Base-by-base conservation (phyloP, 2,329 filamentous ascomycete genomes). In the Clonostachys rosea region DNA sequence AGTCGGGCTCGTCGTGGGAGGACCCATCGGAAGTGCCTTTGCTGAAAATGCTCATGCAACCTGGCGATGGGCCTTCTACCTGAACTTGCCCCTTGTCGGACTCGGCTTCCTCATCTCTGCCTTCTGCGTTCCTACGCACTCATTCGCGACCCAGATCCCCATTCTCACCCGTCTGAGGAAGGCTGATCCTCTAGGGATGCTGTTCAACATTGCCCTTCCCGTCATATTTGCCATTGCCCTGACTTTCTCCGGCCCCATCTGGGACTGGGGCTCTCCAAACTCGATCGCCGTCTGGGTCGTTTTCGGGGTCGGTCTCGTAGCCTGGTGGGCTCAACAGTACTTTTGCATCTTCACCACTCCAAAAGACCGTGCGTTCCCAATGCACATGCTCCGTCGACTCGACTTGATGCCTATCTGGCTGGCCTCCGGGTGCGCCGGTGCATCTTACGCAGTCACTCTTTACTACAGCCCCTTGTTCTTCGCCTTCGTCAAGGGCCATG, bases 401-500 rank as follows among this genome's bases (percentile, higher is more conserved):
- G 63, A 65, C 12, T 55, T 71, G 14, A 45, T 74, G 2, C 56
- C 79, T 0, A 57, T 79, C 2, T 73, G 67, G 53, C 56, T 75
- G 33, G 60, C 63, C 7, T 71, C 66, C 1, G 56, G 62, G 3
- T 62, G 59, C 34, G 62, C 62, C 0, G 65, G 61, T 7, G 60
- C 66, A 4, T 59, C 59, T 9, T 64, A 68, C 49, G 70, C 67
- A 13, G 59, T 71, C 42, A 54, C 66, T 0, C 61, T 75, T 7
- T 81, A 80, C 60, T 81, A 75, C 58, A 70, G 75, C 8, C 78
- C 78, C 0, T 60, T 81, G 1, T 79, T 69, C 60, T 80, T 80
- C 57, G 71, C 76, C 48, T 81, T 80, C 54, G 66, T 66, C 0
- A 64, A 61, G 4, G 69, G 69, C 5, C 65, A 74, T 33, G 61